Evolutionary conservation across 2,329 filamentous ascomycete species (phyloP), one percentile per base, ranked within the genome.

Genomic region (Sarocladiaceae sp.): DNA sequence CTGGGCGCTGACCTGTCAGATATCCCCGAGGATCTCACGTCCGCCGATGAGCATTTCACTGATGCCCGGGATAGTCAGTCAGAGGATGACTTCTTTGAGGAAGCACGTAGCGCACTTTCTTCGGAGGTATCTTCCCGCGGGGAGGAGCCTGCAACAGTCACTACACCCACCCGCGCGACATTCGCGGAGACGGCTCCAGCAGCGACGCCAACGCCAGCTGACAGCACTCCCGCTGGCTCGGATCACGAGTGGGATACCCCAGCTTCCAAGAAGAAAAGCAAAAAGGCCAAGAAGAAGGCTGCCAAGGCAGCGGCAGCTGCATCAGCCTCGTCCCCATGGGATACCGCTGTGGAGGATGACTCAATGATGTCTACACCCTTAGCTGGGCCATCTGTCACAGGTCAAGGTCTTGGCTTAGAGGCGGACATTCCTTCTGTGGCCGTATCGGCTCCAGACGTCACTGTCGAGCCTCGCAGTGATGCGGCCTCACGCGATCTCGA

Each of bases 21-120:
- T 6, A 50, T 51, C 24, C 15, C 51, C 4, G 62, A 66, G 7
- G 59, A 62, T 26, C 32, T 62, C 40, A 55, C 58, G 6, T 63
- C 64, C 26, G 55, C 57, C 11, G 61, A 64, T 43, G 62, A 65
- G 32, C 57, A 64, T 34, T 62, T 64, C 33, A 61, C 63, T 4
- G 63, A 66, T 31, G 61, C 61, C 9, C 19, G 54, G 6, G 61
- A 63, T 21, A 54, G 51, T 2, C 47, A 47, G 4, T 50, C 51
- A 3, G 53, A 55, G 18, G 29, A 32, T 21, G 51, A 58, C 23
- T 47, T 42, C 2, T 54, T 53, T 15, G 54, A 54, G 23, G 47
- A 47, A 23, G 47, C 53, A 9, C 40, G 29, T 11, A 43, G 40
- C 18, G 29, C 27, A 3, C 27, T 43, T 9, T 43, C 40, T 15